Percentiles rank a stretch among this genome's conserved stretches.
phyloP scores from a whole-genome alignment of 352 stramenopile genomes.

The Aphanomyces euteiches region DNA sequence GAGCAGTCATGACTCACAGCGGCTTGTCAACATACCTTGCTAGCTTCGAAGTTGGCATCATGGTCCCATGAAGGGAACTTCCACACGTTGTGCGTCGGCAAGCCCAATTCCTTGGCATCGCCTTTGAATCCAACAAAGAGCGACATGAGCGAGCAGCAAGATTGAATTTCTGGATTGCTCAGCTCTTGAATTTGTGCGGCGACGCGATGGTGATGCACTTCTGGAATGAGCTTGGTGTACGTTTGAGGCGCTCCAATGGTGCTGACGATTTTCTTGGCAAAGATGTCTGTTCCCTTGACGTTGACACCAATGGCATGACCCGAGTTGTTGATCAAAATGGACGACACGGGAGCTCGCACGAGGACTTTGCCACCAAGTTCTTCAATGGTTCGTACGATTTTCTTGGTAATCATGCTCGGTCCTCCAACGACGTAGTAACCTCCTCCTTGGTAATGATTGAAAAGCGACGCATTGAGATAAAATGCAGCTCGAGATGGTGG shows the following conservation, averaged over 20 bases:
- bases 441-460: constrained; percentile 39
- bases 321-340: constrained; percentile 37
- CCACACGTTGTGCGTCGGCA: constrained; percentile 39
- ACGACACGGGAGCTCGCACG: constrained; percentile 38
- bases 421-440: constrained; percentile 45
- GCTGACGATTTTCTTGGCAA: constrained; percentile 24
- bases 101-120: constrained; percentile 27
- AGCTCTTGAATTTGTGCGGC: not conserved
- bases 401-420: constrained; percentile 36
- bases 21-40: not conserved
- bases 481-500: constrained; percentile 34
- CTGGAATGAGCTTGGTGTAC: constrained; percentile 29
- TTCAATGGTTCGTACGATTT: constrained; percentile 37
- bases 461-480: constrained; percentile 35
- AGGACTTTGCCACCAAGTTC: constrained; percentile 39
- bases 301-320: constrained; percentile 20
- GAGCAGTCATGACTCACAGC: not conserved
- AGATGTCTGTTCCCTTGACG: constrained; percentile 28
- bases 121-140: constrained; percentile 42
- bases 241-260: constrained; percentile 17
- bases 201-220: constrained; percentile 7
- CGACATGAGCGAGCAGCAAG: constrained; percentile 29
- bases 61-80: constrained; percentile 38
- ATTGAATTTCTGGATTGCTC: constrained; percentile 4
- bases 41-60: constrained; percentile 36